Evolutionary conservation across 2,329 filamentous ascomycete genomes (phyloP).

Genomic region (Xylariales sp.): DNA sequence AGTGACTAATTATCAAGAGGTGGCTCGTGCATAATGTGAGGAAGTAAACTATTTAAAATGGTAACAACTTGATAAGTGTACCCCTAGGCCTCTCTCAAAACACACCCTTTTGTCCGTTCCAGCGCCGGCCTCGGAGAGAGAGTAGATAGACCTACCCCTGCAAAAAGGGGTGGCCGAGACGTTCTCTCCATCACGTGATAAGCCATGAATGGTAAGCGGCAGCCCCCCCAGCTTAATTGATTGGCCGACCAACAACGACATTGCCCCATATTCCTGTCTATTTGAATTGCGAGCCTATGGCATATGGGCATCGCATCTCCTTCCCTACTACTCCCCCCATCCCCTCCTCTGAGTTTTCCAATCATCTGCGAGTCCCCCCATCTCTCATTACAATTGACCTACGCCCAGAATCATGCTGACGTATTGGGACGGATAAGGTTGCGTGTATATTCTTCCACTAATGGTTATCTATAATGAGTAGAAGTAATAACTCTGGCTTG

Average conservation of each 20-base stretch:
- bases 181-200: slow-evolving; percentile 30
- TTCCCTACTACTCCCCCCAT: not conserved
- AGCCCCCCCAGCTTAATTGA: not conserved
- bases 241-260: slow-evolving; percentile 3
- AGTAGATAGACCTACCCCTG: too few species aligned
- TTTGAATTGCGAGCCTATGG: too few species aligned
- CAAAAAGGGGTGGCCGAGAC: not conserved
- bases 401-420: not conserved
- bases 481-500: not conserved
- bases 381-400: slow-evolving; percentile 2
- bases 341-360: not conserved
- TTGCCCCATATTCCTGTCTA: too few species aligned
- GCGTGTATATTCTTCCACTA: not conserved
- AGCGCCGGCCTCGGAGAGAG: too few species aligned
- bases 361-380: not conserved
- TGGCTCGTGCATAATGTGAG: too few species aligned
- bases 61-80: too few species aligned
- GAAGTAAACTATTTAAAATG: too few species aligned
- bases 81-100: too few species aligned
- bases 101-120: too few species aligned
- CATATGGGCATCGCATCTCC: too few species aligned
- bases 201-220: slow-evolving; percentile 2
- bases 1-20: too few species aligned
- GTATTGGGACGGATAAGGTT: not conserved
- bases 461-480: not conserved